These are phyloP conservation scores for Cladosporium austrohemisphaericum DNA, from an alignment of 2,329 filamentous ascomycete genomes.

Conservation along the genomic window DNA sequence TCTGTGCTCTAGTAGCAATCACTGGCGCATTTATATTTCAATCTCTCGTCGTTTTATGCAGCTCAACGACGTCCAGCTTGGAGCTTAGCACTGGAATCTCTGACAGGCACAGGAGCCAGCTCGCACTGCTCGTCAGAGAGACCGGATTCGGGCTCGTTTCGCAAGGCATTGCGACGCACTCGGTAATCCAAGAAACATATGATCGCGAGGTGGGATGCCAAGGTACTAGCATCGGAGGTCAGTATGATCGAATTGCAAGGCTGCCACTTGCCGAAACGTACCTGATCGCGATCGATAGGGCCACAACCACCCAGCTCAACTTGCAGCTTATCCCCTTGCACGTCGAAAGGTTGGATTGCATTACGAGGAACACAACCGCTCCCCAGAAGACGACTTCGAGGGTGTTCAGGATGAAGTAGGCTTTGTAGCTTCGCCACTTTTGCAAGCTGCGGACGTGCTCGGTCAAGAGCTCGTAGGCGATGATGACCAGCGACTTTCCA, in stretches of 20 bases:
- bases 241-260: background rate
- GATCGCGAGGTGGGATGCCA: background rate
- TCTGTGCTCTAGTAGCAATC: too few species aligned
- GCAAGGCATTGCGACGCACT: background rate
- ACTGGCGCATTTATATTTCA: too few species aligned
- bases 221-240: background rate
- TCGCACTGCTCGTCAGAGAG: too few species aligned
- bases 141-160: too few species aligned
- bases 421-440: constrained; percentile 40
- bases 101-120: too few species aligned
- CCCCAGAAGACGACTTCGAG: constrained; percentile 45
- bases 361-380: constrained; percentile 29
- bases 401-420: constrained; percentile 39
- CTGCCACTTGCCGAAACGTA: background rate
- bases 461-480: constrained; percentile 41
- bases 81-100: too few species aligned
- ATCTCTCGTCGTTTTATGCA: too few species aligned
- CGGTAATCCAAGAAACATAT: background rate
- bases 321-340: constrained; percentile 16
- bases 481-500: constrained; percentile 40
- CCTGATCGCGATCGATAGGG: constrained; percentile 15
- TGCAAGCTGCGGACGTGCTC: constrained; percentile 33
- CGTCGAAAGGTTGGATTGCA: constrained; percentile 17
- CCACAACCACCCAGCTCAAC: constrained; percentile 16
- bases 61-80: too few species aligned